Evolutionary conservation across 73 alveolate genomes (phyloP).

Genomic region (Paramecium primaurelia): DNA sequence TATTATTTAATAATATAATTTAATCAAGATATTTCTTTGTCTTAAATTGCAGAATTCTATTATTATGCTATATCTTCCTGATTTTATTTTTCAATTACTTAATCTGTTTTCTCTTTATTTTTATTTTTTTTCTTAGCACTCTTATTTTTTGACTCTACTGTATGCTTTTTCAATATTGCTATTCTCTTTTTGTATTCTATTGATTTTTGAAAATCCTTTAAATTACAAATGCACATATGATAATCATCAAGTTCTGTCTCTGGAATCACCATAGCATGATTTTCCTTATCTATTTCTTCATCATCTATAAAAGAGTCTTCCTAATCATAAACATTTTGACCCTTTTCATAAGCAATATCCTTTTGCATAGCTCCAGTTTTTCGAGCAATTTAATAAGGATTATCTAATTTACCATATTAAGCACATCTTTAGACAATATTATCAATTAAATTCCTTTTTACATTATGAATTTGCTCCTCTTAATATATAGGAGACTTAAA

Average conservation of each 20-base stretch:
- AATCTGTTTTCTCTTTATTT: neutral
- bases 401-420: neutral
- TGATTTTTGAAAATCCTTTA: neutral
- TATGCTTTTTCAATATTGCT: neutral
- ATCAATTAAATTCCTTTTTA: neutral
- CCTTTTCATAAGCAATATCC: conserved; percentile 25
- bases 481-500: neutral
- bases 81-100: neutral
- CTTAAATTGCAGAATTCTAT: neutral
- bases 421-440: neutral
- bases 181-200: neutral
- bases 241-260: conserved; percentile 10
- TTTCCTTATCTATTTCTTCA: neutral
- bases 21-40: conserved; percentile 4
- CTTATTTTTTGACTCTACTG: neutral
- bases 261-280: neutral
- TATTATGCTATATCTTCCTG: neutral
- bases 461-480: neutral
- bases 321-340: conserved; percentile 12
- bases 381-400: neutral
- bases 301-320: conserved; percentile 45
- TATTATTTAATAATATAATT: neutral
- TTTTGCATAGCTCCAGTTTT: conserved; percentile 25
- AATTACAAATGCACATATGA: neutral
- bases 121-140: conserved; percentile 23